Percentiles rank a stretch among this genome's conserved stretches.
Evolutionary conservation across 176 grass and related monocot genomes (phyloP).

Genomic region (Cenchrus americanus): DNA sequence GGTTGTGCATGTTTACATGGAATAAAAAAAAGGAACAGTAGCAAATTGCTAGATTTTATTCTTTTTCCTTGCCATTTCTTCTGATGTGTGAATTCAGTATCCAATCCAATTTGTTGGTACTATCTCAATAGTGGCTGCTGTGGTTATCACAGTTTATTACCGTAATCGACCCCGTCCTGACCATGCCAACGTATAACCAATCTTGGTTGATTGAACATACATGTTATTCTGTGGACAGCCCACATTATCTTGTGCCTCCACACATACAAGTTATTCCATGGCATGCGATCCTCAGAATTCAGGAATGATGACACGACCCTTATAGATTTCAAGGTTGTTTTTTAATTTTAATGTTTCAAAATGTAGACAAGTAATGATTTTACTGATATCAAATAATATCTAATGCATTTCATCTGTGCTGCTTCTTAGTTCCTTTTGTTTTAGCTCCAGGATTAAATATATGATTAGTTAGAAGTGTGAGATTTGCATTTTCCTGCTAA

Average conservation of each 20-base stretch:
- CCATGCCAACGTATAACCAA: neutral
- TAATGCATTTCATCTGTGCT: slow-evolving; percentile 24
- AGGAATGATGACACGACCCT: neutral
- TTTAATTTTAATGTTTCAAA: neutral
- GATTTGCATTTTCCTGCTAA: neutral
- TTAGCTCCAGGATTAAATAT: neutral
- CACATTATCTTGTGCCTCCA: neutral
- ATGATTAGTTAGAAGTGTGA: neutral
- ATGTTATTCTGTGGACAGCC: neutral
- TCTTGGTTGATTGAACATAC: neutral
- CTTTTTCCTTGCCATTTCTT: slow-evolving; percentile 9
- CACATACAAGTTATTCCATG: slow-evolving; percentile 11
- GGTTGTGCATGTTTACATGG: neutral
- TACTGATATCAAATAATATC: slow-evolving; percentile 4
- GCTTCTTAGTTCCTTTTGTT: neutral
- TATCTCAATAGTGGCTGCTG: neutral
- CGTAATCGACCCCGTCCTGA: neutral
- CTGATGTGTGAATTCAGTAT: neutral
- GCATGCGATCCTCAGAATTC: neutral
- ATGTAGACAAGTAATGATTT: neutral
- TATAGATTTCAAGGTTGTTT: slow-evolving; percentile 4
- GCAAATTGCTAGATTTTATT: neutral
- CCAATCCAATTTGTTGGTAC: neutral
- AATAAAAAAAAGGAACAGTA: neutral
- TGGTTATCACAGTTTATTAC: neutral